Percentiles rank a stretch among this genome's conserved stretches.
Conservation (phyloP, 768 basidiomycete genomes). For the Phaeotremella fagi region DNA sequence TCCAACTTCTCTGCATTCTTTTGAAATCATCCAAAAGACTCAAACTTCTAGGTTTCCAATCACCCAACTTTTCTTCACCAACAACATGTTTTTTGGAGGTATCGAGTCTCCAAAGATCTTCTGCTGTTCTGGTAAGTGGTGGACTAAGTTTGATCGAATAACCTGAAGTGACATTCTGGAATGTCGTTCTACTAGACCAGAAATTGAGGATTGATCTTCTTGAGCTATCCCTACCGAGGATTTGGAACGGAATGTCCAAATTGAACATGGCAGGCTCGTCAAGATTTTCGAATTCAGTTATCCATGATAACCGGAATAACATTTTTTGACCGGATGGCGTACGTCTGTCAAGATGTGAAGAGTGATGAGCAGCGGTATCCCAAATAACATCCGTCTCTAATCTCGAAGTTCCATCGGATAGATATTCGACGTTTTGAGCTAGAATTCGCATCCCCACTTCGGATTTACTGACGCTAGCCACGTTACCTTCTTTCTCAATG, state of each 20-base stretch:
- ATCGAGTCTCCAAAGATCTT: constrained; percentile 90
- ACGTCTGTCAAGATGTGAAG: constrained; percentile 68
- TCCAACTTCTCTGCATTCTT: constrained; percentile 66
- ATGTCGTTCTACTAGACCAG: constrained; percentile 69
- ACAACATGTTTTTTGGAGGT: constrained; percentile 90
- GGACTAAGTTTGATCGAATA: constrained; percentile 78
- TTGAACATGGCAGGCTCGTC: constrained; percentile 80
- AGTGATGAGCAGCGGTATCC: constrained; percentile 91
- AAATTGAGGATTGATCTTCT: constrained; percentile 73
- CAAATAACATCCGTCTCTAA: constrained; percentile 71
- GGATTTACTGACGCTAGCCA: constrained; percentile 12
- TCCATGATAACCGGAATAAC: constrained; percentile 70
- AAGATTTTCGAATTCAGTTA: constrained; percentile 76
- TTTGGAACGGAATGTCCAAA: constrained; percentile 78
- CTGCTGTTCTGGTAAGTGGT: constrained; percentile 74
- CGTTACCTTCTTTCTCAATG: constrained; percentile 73
- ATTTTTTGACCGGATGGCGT: constrained; percentile 77
- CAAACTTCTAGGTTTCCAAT: constrained; percentile 84
- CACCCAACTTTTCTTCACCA: constrained; percentile 76
- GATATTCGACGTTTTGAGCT: constrained; percentile 68
- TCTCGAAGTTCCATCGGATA: constrained; percentile 72
- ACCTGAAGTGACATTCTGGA: constrained; percentile 73
- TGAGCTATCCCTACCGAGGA: constrained; percentile 77
- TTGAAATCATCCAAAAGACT: constrained; percentile 82
- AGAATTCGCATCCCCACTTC: constrained; percentile 66